phyloP scores from a whole-genome alignment of 305 asterid species.

The Solanum hybrid region DNA sequence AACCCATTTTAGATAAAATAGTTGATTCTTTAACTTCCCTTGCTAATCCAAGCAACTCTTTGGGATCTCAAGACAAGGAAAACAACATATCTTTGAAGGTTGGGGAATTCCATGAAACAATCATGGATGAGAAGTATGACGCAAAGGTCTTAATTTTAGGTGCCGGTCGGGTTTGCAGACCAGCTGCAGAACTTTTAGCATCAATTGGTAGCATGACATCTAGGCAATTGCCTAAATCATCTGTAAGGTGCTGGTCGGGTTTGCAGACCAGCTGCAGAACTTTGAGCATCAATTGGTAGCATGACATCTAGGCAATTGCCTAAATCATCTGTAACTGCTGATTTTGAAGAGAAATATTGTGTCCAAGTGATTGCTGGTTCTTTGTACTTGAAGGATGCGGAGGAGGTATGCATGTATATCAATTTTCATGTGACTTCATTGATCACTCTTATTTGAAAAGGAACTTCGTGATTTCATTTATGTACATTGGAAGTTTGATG shows the following conservation, averaged over 20 bases:
- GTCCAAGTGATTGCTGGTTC: conserved; percentile 78
- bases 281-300: conserved; percentile 16
- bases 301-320: conserved; percentile 35
- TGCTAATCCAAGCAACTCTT: conserved; percentile 41
- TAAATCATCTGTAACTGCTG: conserved; percentile 29
- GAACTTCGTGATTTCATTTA: not conserved
- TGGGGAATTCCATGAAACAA: conserved; percentile 39
- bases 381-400: conserved; percentile 76
- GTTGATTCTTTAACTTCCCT: conserved; percentile 68
- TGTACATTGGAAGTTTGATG: not conserved
- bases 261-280: no score
- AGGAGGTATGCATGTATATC: conserved; percentile 46
- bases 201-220: conserved; percentile 49
- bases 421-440: not conserved
- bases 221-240: conserved; percentile 35
- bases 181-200: conserved; percentile 80
- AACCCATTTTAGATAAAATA: conserved; percentile 53
- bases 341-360: conserved; percentile 37
- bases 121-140: conserved; percentile 29
- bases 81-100: conserved; percentile 47
- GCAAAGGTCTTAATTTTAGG: conserved; percentile 65
- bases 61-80: conserved; percentile 19
- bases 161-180: conserved; percentile 96
- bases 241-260: not conserved
- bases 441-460: not conserved